Percentiles rank a stretch among this genome's conserved stretches.
Evolutionary conservation across 2,329 filamentous ascomycete genomes (phyloP).

Genomic region (Alternaria longipes): DNA sequence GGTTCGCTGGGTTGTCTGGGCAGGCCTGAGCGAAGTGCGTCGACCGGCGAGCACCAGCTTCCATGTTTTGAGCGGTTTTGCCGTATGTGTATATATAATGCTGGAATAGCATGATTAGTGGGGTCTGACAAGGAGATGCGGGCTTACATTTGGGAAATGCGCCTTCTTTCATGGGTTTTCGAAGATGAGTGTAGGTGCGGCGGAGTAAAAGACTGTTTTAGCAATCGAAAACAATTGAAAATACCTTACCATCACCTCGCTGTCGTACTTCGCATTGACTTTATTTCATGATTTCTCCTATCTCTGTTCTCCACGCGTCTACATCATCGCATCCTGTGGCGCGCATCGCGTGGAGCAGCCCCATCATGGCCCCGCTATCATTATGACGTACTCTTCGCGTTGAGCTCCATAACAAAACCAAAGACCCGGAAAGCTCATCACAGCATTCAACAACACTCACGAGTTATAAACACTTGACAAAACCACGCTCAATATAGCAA

Average conservation of each 20-base stretch:
- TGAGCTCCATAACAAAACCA: constrained; percentile 24
- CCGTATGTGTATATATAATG: constrained; percentile 25
- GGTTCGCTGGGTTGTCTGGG: constrained; percentile 2
- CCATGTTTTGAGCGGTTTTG: neutral
- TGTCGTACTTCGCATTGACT: neutral
- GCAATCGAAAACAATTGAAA: constrained; percentile 13
- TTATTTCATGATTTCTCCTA: neutral
- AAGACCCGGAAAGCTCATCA: constrained; percentile 15
- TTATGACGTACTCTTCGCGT: constrained; percentile 27
- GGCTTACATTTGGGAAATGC: constrained; percentile 10
- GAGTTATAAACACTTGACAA: neutral
- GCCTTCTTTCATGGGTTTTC: constrained; percentile 3
- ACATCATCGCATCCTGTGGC: constrained; percentile 20
- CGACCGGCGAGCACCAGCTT: constrained; percentile 2
- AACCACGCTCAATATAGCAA: neutral
- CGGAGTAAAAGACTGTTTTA: constrained; percentile 21
- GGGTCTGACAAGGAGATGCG: constrained; percentile 3
- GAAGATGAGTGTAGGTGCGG: constrained; percentile 5
- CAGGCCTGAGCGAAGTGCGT: neutral
- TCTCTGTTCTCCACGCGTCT: neutral
- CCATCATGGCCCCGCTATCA: constrained; percentile 27
- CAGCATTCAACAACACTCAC: constrained; percentile 9
- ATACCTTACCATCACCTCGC: neutral
- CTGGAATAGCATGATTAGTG: constrained; percentile 18
- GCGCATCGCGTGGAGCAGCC: constrained; percentile 25